Percentiles rank a stretch among this genome's conserved stretches.
These are phyloP conservation scores for Bonia amplexicaulis DNA, from an alignment of 176 grass and related monocot genomes.

Conservation along the genomic window DNA sequence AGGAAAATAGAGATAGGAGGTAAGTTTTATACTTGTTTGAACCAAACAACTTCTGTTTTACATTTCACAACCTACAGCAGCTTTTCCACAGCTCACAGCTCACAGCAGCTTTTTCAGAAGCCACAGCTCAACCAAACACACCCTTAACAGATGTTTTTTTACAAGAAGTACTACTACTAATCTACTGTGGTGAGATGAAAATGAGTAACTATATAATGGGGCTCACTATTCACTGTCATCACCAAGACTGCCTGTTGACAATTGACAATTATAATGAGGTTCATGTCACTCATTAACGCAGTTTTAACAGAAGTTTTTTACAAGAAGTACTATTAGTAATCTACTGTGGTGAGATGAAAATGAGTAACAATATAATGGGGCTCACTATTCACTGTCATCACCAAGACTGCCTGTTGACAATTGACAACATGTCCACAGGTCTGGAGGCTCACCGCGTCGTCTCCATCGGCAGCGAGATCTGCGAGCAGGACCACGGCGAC, in stretches of 20 bases:
- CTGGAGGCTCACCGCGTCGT: constrained; percentile 26
- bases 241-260: background rate
- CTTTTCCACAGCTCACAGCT: too few species aligned
- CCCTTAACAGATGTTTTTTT: background rate
- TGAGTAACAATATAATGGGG: background rate
- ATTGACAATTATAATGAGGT: background rate
- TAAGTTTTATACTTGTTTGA: too few species aligned
- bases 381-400: background rate
- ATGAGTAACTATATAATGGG: background rate
- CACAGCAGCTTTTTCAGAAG: too few species aligned
- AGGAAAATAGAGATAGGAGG: too few species aligned
- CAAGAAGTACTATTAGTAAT: background rate
- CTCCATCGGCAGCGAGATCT: constrained; percentile 55
- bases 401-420: background rate
- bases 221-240: background rate
- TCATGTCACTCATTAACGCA: background rate
- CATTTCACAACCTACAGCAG: too few species aligned
- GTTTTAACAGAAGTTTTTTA: background rate
- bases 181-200: background rate
- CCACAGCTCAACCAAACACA: too few species aligned
- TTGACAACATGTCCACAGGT: background rate
- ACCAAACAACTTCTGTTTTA: too few species aligned
- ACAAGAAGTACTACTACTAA: background rate
- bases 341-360: background rate
- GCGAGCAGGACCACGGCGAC: constrained; percentile 28